These are phyloP conservation scores for Carnegiea gigantea DNA, from an alignment of 179 eudicot genomes.

Conservation along the genomic window DNA sequence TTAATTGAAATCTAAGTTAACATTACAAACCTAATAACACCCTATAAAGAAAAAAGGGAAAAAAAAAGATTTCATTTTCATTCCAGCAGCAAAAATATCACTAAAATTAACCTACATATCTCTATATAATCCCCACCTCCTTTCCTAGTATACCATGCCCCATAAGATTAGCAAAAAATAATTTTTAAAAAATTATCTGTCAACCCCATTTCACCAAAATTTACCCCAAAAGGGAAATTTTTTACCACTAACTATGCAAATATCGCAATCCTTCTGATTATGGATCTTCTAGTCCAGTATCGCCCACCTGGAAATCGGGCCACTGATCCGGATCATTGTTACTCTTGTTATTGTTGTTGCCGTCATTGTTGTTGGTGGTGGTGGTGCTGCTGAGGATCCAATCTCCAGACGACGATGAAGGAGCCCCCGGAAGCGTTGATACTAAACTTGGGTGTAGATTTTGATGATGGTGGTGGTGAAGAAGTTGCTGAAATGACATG, in stretches of 20 bases:
- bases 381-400: slow-evolving; percentile 3
- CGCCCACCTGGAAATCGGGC: slow-evolving; percentile 22
- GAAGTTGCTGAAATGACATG: not conserved
- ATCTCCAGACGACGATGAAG: not conserved
- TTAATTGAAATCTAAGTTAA: not conserved
- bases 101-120: not conserved
- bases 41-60: not conserved
- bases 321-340: slow-evolving; percentile 12
- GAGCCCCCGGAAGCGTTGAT: not conserved
- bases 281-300: slow-evolving; percentile 25
- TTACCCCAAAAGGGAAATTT: slow-evolving; percentile 11
- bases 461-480: slow-evolving; percentile 12
- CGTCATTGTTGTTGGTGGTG: not conserved
- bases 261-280: not conserved
- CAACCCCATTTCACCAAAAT: slow-evolving; percentile 1
- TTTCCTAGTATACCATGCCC: not conserved
- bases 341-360: not conserved
- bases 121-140: not conserved
- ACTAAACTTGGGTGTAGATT: not conserved
- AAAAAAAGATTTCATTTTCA: not conserved
- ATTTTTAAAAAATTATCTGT: not conserved
- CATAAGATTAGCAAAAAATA: slow-evolving; percentile 10
- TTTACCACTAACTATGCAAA: not conserved
- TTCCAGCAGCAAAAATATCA: not conserved
- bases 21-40: slow-evolving; percentile 6